Base-by-base conservation (phyloP, 116 monocot genomes). In the Phalaenopsis hybrid region DNA sequence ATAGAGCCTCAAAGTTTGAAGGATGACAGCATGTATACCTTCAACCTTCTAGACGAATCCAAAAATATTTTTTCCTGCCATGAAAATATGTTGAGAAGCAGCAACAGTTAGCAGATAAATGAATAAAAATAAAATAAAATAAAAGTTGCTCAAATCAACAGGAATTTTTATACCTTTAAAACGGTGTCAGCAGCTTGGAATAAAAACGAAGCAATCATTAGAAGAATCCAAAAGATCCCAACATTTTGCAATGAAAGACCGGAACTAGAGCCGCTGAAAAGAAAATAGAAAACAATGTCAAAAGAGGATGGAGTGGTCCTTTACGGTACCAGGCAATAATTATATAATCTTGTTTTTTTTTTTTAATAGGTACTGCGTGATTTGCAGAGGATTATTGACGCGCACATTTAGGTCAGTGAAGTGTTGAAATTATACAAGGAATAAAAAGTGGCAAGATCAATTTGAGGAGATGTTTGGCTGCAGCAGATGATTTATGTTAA, bases 131-230 rank as follows among this genome's bases (percentile, higher is more conserved):
- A 28, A 37, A 37, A 37, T 37, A 37, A 37, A 41, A 31, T 15
- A 8, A 75, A 50, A 11, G 13, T 75, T 44, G 75, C 25, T 44
- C 34, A 81, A 75, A 81, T 81, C 48, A 48, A 33, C 28, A 20
- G 16, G 72, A 2, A 45, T 18, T 46, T 45, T 57, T 28, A 70
- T 73, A 99, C 99, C 99, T 99, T 99, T 80, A 93, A 82, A 8
- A 99, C 91, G 23, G 95, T 93, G 80, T 95, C 99, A 81, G 99
- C 93, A 74, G 99, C 99, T 89, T 99, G 99, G 72, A 99, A 87
- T 18, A 99, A 83, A 87, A 99, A 99, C 25, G 99, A 99, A 74
- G 77, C 83, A 81, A 99, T 92, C 99, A 95, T 99, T 75, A 99
- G 51, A 78, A 99, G 82, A 75, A 89, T 77, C 99, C 99, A 95